A percentile compares a stretch with the other conserved stretches of the same genome.
These are phyloP conservation scores for Vachellia collinsii DNA, from an alignment of 306 rosid species.

Conservation along the genomic window DNA sequence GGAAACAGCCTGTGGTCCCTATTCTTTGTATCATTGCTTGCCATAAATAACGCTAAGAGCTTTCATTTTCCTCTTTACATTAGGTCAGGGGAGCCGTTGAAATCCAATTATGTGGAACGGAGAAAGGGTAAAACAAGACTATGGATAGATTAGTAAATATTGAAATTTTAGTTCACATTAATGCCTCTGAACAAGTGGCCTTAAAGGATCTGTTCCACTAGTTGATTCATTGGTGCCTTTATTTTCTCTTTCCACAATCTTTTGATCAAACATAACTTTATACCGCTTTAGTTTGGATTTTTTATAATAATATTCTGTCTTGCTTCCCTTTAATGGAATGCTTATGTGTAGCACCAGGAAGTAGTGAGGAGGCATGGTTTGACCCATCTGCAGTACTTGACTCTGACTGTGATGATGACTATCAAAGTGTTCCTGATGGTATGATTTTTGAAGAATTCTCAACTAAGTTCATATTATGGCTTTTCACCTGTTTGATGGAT, in stretches of 20 bases:
- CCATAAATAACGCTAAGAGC: neutral
- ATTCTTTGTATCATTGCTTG: neutral
- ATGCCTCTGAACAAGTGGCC: constrained; percentile 11
- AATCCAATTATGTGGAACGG: neutral
- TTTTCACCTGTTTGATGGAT: constrained; percentile 9
- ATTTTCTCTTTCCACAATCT: neutral
- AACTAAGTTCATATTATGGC: neutral
- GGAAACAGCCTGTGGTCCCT: neutral
- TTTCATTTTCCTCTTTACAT: constrained; percentile 21
- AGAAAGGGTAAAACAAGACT: neutral
- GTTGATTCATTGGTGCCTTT: neutral
- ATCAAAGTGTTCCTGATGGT: constrained; percentile 90
- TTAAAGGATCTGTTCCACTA: constrained; percentile 6
- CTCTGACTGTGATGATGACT: constrained; percentile 94
- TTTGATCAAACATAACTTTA: neutral
- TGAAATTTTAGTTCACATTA: constrained; percentile 19
- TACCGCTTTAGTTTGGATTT: constrained; percentile 1
- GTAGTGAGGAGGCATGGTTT: constrained; percentile 78
- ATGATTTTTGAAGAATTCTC: constrained; percentile 27
- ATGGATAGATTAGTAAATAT: constrained; percentile 9
- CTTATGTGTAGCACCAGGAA: constrained; percentile 47
- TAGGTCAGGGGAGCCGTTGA: constrained; percentile 5
- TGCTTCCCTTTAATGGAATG: neutral
- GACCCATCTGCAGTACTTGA: constrained; percentile 73
- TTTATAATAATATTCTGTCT: neutral